Evolutionary conservation across 2,329 filamentous ascomycete genomes (phyloP).

Genomic region (Phyllosticta ampelicida): DNA sequence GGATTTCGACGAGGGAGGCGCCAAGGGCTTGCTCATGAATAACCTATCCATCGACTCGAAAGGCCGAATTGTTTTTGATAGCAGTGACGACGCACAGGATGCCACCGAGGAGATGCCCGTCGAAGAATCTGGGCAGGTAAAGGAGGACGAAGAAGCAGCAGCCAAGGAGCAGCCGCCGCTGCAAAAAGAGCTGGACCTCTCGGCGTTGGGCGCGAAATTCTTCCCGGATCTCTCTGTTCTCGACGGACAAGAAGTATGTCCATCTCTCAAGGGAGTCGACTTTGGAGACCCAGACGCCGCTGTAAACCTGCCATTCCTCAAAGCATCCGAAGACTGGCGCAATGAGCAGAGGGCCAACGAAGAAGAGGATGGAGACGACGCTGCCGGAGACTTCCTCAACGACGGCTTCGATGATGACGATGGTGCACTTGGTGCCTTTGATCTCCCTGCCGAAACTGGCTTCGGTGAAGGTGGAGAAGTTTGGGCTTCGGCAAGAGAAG

Average conservation of each 20-base stretch:
- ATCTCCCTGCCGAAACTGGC: conserved; percentile 55
- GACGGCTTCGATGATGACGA: conserved; percentile 74
- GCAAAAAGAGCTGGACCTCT: conserved; percentile 56
- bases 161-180: conserved; percentile 21
- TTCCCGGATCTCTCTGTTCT: conserved; percentile 70
- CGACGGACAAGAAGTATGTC: conserved; percentile 84
- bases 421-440: conserved; percentile 50
- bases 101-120: conserved; percentile 35
- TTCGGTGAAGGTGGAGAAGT: conserved; percentile 95
- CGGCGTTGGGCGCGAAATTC: conserved; percentile 64
- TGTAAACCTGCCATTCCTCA: conserved; percentile 83
- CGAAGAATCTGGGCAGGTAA: conserved; percentile 21
- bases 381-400: conserved; percentile 71
- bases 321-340: conserved; percentile 77
- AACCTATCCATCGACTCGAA: conserved; percentile 91
- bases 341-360: conserved; percentile 55
- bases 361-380: conserved; percentile 39
- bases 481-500: conserved; percentile 94
- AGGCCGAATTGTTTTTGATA: conserved; percentile 94
- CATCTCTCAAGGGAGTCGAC: conserved; percentile 87
- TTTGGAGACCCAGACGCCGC: conserved; percentile 76
- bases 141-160: conserved; percentile 37
- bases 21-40: conserved; percentile 88
- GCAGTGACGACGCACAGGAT: conserved; percentile 71
- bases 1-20: conserved; percentile 95